These are phyloP conservation scores for Colletotrichum australisinense DNA, from an alignment of 2,329 filamentous ascomycete species.

Conservation along the genomic window DNA sequence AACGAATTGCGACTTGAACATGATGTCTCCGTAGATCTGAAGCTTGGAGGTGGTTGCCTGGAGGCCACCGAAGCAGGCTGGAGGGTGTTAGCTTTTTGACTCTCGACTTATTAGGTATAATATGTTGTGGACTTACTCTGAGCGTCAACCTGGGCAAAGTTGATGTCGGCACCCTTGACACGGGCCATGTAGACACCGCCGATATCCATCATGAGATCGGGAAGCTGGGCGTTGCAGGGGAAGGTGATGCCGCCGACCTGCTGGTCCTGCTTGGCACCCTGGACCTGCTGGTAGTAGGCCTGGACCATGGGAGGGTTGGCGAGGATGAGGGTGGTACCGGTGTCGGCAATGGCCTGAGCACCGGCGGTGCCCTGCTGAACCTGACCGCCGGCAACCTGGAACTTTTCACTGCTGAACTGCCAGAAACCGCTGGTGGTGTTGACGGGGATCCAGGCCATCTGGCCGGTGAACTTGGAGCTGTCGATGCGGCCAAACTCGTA, in stretches of 20 bases:
- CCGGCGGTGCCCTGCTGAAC: slow-evolving; percentile 48
- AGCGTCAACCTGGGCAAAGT: slow-evolving; percentile 62
- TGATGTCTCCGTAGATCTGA: slow-evolving; percentile 72
- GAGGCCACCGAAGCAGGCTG: slow-evolving; percentile 75
- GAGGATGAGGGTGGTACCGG: slow-evolving; percentile 73
- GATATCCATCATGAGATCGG: slow-evolving; percentile 65
- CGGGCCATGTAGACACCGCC: slow-evolving; percentile 68
- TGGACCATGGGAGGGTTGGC: slow-evolving; percentile 63
- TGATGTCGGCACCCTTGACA: slow-evolving; percentile 64
- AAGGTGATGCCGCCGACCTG: slow-evolving; percentile 57
- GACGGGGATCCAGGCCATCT: slow-evolving; percentile 71
- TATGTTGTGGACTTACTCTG: slow-evolving; percentile 55
- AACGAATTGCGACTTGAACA: slow-evolving; percentile 72
- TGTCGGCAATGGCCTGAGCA: slow-evolving; percentile 65
- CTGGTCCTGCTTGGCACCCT: slow-evolving; percentile 53
- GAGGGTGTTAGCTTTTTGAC: neutral
- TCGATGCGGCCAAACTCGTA: slow-evolving; percentile 84
- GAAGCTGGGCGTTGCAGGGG: slow-evolving; percentile 57
- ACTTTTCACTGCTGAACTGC: slow-evolving; percentile 70
- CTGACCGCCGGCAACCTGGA: slow-evolving; percentile 60
- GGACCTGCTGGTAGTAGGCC: slow-evolving; percentile 60
- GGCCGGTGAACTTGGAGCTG: slow-evolving; percentile 68
- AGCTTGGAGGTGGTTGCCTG: slow-evolving; percentile 67
- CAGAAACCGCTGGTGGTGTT: slow-evolving; percentile 75
- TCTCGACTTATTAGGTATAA: neutral